Base-by-base conservation (phyloP, 768 basidiomycete genomes). In the Gelatoporia subvermispora region DNA sequence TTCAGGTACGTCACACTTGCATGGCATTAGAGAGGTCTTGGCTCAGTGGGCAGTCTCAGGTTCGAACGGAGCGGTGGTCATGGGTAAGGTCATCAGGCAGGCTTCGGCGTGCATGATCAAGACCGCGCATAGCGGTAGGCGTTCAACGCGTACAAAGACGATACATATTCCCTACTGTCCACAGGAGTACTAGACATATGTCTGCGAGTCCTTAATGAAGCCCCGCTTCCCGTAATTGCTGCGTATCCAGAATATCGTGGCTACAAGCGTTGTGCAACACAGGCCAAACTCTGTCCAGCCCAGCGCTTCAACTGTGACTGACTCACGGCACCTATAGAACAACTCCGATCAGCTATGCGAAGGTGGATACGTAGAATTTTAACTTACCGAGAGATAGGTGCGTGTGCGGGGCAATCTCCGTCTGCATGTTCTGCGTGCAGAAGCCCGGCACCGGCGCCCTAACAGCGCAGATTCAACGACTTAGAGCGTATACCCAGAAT, bases 211-310 rank as follows among this genome's bases (percentile, higher is more conserved):
- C 54, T 68, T 65, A 53, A 74, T 67, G 51, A 63, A 72, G 53
- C 62, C 65, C 50, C 67, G 63, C 54, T 58, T 58, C 24, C 54
- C 67, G 60, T 50, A 41, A 35, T 68, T 65, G 37, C 62, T 57
- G 17, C 69, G 68, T 58, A 78, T 62, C 78, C 77, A 79, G 55
- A 74, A 60, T 39, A 79, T 74, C 11, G 85, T 84, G 25, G 73
- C 71, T 4, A 74, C 45, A 37, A 85, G 63, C 7, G 84, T 79
- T 51, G 82, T 47, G 10, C 72, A 46, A 57, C 82, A 83, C 17
- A 90, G 62, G 7, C 73, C 76, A 52, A 88, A 82, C 54, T 87
- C 85, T 43, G 82, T 78, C 87, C 88, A 89, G 4, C 84, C 85
- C 15, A 89, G 61, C 1, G 82, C 82, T 64, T 85, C 84, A 7